A percentile compares a stretch with the other conserved stretches of the same genome.
These are phyloP conservation scores for Mikania micrantha DNA, from an alignment of 129 eudicot species.

Conservation along the genomic window DNA sequence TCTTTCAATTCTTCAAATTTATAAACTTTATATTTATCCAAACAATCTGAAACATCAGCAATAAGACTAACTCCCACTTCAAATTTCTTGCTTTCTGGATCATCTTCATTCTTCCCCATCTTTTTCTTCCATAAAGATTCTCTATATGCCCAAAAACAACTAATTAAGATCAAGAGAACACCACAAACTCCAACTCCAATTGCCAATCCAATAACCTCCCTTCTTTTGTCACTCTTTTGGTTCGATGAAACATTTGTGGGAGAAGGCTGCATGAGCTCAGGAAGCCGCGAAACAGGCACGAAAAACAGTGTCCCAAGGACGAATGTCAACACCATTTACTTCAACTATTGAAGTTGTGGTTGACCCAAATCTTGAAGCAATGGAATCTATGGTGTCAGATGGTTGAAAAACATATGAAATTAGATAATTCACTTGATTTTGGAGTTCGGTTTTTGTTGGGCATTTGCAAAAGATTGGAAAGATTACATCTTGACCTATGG, in stretches of 20 bases:
- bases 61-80: constrained; percentile 45
- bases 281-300: constrained; percentile 66
- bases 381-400: constrained; percentile 39
- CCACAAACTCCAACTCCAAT: constrained; percentile 66
- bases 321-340: constrained; percentile 44
- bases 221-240: constrained; percentile 20
- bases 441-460: constrained; percentile 46
- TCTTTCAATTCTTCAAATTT: constrained; percentile 51
- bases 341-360: constrained; percentile 30
- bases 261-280: constrained; percentile 59
- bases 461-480: constrained; percentile 93
- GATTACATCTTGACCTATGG: constrained; percentile 36
- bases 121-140: constrained; percentile 37
- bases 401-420: constrained; percentile 77
- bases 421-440: constrained; percentile 35
- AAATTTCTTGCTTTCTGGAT: constrained; percentile 20
- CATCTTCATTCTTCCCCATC: constrained; percentile 11
- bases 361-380: constrained; percentile 58
- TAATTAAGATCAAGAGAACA: constrained; percentile 35
- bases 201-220: constrained; percentile 53
- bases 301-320: constrained; percentile 51
- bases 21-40: constrained; percentile 84
- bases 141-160: constrained; percentile 44
- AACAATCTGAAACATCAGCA: constrained; percentile 87
- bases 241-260: constrained; percentile 8